Base-by-base conservation (phyloP, 2,329 filamentous ascomycete species). In the Aspergillus quadrilineatus region DNA sequence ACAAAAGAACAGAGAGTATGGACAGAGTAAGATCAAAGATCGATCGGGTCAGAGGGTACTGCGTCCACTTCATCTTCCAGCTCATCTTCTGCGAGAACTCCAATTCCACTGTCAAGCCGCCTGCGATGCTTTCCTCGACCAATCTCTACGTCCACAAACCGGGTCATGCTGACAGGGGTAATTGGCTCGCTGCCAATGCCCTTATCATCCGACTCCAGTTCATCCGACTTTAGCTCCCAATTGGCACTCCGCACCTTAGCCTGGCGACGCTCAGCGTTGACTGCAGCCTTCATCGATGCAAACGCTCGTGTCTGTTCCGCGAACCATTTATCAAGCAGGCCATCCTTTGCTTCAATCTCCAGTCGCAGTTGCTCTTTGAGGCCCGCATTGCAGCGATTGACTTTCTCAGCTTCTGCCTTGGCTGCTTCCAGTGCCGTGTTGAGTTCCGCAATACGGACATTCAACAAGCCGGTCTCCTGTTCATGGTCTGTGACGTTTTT, bases 101-200 rank as follows among this genome's bases (percentile, higher is more conserved):
- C 73, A 64, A 79, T 70, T 0, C 72, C 75, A 60, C 73, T 77
- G 54, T 79, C 73, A 29, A 76, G 66, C 28, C 65, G 72, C 46
- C 64, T 69, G 34, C 71, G 68, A 45, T 71, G 67, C 60, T 72
- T 76, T 39, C 71, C 75, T 52, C 72, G 67, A 4, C 70, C 72
- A 53, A 73, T 60, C 56, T 75, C 73, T n/a, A 75, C 68, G 60
- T 79, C 74, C 26, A 72, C 72, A 60, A 76, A 79, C 14, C 75
- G 68, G 4, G 70, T 72, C 56, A 70, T 69, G 53, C 70, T 75
- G 30, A 74, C 68, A 2, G 77, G 77, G 1, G 77, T 79, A 36
- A 79, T 73, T 3, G 77, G 74, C 28, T 73, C 73, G 50, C 70
- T 75, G 29, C 66, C 72, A 50, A 64, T 61, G 47, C 64, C 59